A percentile compares a stretch with the other conserved stretches of the same genome.
phyloP scores from a whole-genome alignment of 2,329 filamentous ascomycete species.

The Myotisia sp. region DNA sequence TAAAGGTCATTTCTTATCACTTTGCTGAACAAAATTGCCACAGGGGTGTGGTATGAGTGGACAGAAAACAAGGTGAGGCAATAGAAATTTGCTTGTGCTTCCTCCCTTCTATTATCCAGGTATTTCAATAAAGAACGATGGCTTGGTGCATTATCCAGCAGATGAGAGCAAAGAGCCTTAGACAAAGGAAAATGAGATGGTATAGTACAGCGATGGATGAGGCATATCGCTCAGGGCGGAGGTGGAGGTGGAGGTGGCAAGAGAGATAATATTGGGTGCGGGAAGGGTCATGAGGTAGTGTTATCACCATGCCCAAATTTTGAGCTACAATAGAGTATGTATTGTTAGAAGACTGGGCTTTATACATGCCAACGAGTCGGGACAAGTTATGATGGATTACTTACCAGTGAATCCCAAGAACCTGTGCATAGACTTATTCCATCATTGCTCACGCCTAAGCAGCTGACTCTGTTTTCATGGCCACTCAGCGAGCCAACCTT shows the following conservation, averaged over 20 bases:
- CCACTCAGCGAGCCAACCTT: constrained; percentile 93
- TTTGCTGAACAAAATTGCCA: not conserved
- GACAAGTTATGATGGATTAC: constrained; percentile 26
- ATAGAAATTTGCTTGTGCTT: not conserved
- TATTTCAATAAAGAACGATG: not conserved
- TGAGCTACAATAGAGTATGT: constrained; percentile 43
- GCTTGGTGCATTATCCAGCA: not conserved
- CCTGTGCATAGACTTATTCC: constrained; percentile 98
- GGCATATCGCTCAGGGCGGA: not conserved
- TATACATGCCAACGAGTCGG: constrained; percentile 5
- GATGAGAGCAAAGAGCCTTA: not conserved
- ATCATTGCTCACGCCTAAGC: constrained; percentile 95
- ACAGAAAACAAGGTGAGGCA: not conserved
- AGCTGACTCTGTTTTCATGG: constrained; percentile 98
- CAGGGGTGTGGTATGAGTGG: not conserved
- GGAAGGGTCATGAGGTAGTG: constrained; percentile 4
- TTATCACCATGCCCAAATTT: constrained; percentile 78
- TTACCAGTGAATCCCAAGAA: constrained; percentile 97
- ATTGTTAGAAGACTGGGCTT: not conserved
- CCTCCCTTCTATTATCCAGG: not conserved
- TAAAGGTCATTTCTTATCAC: no score
- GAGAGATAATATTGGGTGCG: not conserved
- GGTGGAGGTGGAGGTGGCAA: not conserved
- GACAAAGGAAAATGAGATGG: not conserved
- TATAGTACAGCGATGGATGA: not conserved